phyloP scores from a whole-genome alignment of 129 eudicot genomes.

The Centaurea solstitialis region DNA sequence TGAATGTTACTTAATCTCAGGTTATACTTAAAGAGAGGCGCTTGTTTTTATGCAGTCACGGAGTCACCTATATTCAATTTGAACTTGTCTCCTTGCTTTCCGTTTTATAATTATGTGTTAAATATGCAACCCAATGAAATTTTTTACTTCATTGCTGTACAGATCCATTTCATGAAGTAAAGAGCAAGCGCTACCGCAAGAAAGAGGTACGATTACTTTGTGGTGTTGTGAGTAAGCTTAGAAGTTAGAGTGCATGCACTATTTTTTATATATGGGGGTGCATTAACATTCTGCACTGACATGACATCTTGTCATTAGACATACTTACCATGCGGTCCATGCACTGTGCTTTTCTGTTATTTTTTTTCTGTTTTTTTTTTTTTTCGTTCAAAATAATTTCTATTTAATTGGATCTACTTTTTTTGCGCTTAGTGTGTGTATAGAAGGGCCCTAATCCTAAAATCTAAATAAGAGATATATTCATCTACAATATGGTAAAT shows the following conservation, averaged over 20 bases:
- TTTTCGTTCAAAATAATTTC: not conserved
- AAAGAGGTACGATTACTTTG: conserved; percentile 62
- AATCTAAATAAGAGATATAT: not conserved
- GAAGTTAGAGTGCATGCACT: not conserved
- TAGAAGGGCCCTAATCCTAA: not conserved
- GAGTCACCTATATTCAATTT: not conserved
- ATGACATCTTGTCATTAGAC: not conserved
- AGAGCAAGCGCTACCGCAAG: conserved; percentile 74
- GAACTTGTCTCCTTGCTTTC: not conserved
- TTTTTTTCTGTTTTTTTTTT: too few relatives aligned
- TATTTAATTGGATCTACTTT: not conserved
- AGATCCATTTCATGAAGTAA: conserved; percentile 94
- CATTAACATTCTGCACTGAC: not conserved
- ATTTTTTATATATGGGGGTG: not conserved
- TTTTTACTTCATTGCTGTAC: conserved; percentile 29
- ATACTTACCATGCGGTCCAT: not conserved
- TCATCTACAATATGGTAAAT: not conserved
- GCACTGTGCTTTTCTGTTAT: not conserved
- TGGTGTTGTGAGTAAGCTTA: not conserved
- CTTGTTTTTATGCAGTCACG: not conserved
- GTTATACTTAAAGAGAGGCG: not conserved
- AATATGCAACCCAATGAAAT: not conserved
- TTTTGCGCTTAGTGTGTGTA: not conserved
- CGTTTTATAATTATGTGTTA: not conserved
- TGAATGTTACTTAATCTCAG: not conserved